Percentiles rank a stretch among this genome's conserved stretches.
These are phyloP conservation scores for Gypsophila paniculata DNA, from an alignment of 179 eudicot species.

Conservation along the genomic window DNA sequence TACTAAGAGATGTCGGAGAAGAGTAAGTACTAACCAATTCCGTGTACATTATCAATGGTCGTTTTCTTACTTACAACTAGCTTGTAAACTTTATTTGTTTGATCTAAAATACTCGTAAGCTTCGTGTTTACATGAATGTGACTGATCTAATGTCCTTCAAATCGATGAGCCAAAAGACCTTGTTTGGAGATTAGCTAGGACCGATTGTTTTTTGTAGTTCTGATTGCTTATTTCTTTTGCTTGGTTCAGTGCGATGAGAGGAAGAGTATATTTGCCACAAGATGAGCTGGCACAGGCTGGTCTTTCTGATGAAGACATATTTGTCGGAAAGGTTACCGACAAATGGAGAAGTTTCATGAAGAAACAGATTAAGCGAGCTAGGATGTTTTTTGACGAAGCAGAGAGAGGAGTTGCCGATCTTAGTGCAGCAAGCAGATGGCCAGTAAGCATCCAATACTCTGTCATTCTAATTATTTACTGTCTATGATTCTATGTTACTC, in stretches of 20 bases:
- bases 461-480: not conserved
- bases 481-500: too few relatives aligned
- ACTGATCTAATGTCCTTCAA: not conserved
- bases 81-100: not conserved
- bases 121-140: not conserved
- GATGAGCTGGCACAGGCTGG: conserved; percentile 87
- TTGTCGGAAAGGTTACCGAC: conserved; percentile 81
- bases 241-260: conserved; percentile 70
- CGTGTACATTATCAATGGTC: not conserved
- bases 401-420: conserved; percentile 77
- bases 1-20: conserved; percentile 91
- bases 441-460: conserved; percentile 42
- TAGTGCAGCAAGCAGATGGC: conserved; percentile 87
- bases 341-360: conserved; percentile 93
- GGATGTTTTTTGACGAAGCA: conserved; percentile 78
- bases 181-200: not conserved
- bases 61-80: not conserved
- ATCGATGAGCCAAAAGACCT: not conserved
- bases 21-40: conserved; percentile 53
- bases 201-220: not conserved
- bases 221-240: conserved; percentile 1
- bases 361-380: conserved; percentile 80
- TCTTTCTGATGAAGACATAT: conserved; percentile 81
- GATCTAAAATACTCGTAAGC: not conserved
- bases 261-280: conserved; percentile 80